These are phyloP conservation scores for Gastrolobium villosum DNA, from an alignment of 306 rosid species.

Conservation along the genomic window DNA sequence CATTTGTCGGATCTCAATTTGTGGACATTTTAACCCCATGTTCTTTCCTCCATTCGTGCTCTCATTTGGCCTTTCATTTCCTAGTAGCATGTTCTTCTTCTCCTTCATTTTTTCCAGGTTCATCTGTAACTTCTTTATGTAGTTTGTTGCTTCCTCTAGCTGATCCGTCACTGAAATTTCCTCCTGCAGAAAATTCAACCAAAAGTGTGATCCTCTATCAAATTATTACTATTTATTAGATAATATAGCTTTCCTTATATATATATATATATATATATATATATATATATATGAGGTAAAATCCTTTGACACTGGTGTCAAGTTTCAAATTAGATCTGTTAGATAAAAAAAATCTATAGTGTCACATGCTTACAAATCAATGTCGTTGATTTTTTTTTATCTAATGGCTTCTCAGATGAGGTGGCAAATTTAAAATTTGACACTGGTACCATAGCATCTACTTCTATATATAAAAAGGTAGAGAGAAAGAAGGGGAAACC, in stretches of 20 bases:
- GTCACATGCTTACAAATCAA: no score
- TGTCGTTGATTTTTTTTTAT: no score
- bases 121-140: conserved; percentile 70
- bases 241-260: not conserved
- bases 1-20: conserved; percentile 65
- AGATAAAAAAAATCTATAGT: no score
- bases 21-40: conserved; percentile 47
- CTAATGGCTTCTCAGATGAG: no score
- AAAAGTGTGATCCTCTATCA: not conserved
- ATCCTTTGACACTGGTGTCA: no score
- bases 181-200: conserved; percentile 51
- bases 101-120: conserved; percentile 74
- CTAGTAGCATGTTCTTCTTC: conserved; percentile 60
- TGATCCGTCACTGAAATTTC: conserved; percentile 62
- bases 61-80: conserved; percentile 38
- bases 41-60: not conserved
- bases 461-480: no score
- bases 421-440: no score
- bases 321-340: no score
- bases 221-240: not conserved
- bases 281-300: no score
- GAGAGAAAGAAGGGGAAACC: conserved; percentile 44
- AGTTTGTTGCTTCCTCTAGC: conserved; percentile 67
- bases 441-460: no score
- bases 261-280: not conserved